Percentiles rank a stretch among this genome's conserved stretches.
phyloP scores from a whole-genome alignment of 148 eudicot species.

The Rhododendron ferrugineum region DNA sequence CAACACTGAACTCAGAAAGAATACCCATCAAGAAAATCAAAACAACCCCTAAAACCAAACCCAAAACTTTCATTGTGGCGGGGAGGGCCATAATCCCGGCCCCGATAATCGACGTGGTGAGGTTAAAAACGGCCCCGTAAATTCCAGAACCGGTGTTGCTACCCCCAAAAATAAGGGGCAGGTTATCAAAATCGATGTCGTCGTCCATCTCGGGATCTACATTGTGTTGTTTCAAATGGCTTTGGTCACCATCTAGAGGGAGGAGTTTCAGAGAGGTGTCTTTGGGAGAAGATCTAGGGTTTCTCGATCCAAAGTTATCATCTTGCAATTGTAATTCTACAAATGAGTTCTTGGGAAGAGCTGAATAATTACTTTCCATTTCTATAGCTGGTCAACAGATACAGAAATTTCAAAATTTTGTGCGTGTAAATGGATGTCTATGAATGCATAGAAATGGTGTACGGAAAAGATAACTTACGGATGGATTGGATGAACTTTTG shows the following conservation, averaged over 20 bases:
- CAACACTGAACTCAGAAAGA: constrained; percentile 79
- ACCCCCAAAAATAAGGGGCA: constrained; percentile 55
- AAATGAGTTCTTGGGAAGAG: constrained; percentile 26
- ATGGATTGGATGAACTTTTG: not conserved
- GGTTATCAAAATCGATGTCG: constrained; percentile 52
- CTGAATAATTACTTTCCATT: constrained; percentile 46
- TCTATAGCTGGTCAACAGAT: not conserved
- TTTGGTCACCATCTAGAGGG: constrained; percentile 21
- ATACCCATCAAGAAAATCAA: constrained; percentile 80
- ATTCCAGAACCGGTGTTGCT: constrained; percentile 57
- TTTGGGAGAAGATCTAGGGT: constrained; percentile 19
- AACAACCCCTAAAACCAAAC: constrained; percentile 56
- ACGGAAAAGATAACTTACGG: not conserved
- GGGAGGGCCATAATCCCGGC: constrained; percentile 99
- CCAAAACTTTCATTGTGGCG: constrained; percentile 89
- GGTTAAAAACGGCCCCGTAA: constrained; percentile 82
- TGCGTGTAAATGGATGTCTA: not conserved
- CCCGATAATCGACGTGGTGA: constrained; percentile 81
- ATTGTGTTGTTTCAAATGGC: constrained; percentile 21
- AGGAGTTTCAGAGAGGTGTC: constrained; percentile 20
- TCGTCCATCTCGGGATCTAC: constrained; percentile 28
- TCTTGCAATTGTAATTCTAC: constrained; percentile 36
- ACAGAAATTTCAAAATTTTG: not conserved
- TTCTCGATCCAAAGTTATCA: constrained; percentile 13
- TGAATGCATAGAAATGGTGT: not conserved